phyloP scores from a whole-genome alignment of 768 basidiomycete genomes.

The Kondoa subrosea region DNA sequence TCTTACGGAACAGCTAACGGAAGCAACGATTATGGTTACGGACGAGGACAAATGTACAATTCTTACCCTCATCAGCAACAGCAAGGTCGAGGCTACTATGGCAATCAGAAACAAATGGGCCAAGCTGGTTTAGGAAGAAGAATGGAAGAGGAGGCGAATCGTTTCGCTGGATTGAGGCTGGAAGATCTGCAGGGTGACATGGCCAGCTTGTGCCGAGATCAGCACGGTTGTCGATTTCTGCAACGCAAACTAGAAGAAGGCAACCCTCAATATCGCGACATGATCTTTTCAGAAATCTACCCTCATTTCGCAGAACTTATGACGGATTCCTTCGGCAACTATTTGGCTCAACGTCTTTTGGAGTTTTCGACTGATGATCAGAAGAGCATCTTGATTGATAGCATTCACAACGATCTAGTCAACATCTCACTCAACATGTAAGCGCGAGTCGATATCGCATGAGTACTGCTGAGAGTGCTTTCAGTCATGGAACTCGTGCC shows the following conservation, averaged over 20 bases:
- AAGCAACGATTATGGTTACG: no score
- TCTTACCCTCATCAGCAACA: neutral
- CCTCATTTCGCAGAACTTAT: constrained; percentile 94
- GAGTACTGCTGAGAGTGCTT: neutral
- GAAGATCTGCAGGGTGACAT: constrained; percentile 95
- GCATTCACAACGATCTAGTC: constrained; percentile 90
- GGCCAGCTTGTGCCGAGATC: constrained; percentile 85
- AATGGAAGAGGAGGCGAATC: constrained; percentile 39
- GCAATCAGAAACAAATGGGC: neutral
- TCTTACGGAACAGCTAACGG: no score
- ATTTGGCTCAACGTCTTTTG: constrained; percentile 91
- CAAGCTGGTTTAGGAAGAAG: neutral
- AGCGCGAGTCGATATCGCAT: neutral
- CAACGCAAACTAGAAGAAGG: constrained; percentile 99
- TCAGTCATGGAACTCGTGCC: constrained; percentile 74
- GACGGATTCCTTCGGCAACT: constrained; percentile 99
- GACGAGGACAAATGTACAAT: constrained; percentile 1
- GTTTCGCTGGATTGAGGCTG: constrained; percentile 84
- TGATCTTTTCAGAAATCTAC: constrained; percentile 98
- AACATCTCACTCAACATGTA: constrained; percentile 93
- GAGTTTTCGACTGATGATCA: constrained; percentile 97
- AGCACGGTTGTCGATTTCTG: constrained; percentile 93
- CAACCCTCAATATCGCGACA: constrained; percentile 84
- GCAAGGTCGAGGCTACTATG: constrained; percentile 2
- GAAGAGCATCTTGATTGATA: constrained; percentile 88